phyloP scores from a whole-genome alignment of 257 asterid species.

The Coffea eugenioides region DNA sequence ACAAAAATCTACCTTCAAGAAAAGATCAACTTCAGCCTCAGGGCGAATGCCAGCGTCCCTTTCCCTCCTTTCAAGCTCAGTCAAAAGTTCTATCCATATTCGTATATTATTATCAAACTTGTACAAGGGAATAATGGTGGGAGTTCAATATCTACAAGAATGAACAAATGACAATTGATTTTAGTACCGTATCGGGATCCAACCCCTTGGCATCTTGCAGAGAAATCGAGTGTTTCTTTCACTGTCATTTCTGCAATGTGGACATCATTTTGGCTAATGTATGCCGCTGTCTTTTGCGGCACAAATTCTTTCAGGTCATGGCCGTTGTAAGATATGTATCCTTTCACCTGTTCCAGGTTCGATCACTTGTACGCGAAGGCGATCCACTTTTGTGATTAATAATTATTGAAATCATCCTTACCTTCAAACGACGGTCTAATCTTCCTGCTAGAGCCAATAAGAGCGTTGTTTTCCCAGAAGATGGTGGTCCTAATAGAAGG shows the following conservation, averaged over 20 bases:
- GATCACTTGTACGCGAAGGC: too few relatives aligned
- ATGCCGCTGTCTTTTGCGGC: constrained; percentile 88
- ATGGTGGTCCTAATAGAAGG: constrained; percentile 65
- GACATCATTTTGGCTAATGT: constrained; percentile 92
- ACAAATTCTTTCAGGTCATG: constrained; percentile 67
- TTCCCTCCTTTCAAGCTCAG: constrained; percentile 61
- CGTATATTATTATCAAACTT: not conserved
- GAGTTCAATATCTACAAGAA: not conserved
- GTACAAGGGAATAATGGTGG: too few relatives aligned
- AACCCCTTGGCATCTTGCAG: constrained; percentile 89
- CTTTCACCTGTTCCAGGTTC: constrained; percentile 48
- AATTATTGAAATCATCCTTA: not conserved
- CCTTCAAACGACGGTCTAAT: constrained; percentile 48
- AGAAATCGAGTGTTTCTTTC: constrained; percentile 88
- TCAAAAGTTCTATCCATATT: constrained; percentile 38
- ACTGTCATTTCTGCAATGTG: constrained; percentile 97
- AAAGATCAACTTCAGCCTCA: constrained; percentile 58
- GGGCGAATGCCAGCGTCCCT: constrained; percentile 50
- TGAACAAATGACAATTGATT: not conserved
- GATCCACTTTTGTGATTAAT: not conserved
- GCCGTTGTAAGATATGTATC: constrained; percentile 84
- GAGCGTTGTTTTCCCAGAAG: constrained; percentile 68
- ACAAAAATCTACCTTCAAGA: constrained; percentile 41
- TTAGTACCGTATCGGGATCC: constrained; percentile 80
- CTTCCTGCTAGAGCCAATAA: constrained; percentile 62